Conservation (phyloP, 345 rosid genomes). For the Eucalyptus curtisii region DNA sequence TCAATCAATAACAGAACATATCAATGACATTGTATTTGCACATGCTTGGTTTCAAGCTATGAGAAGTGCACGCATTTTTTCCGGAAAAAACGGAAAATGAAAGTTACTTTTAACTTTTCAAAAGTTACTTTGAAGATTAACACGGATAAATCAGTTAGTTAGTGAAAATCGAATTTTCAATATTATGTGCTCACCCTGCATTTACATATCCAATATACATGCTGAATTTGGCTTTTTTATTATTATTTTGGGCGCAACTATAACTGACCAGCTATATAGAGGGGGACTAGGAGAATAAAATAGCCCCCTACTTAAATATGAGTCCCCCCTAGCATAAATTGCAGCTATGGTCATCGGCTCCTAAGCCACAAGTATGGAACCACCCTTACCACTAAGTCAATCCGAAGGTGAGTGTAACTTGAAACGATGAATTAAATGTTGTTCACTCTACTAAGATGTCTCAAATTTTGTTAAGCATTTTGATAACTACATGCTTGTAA, state of each 20-base stretch:
- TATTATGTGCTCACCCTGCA: neutral
- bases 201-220: neutral
- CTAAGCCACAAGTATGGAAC: neutral
- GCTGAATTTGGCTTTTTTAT: neutral
- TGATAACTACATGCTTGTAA: neutral
- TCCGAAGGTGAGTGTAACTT: neutral
- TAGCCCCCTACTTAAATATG: neutral
- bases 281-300: neutral
- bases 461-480: neutral
- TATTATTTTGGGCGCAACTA: neutral
- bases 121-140: neutral
- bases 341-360: neutral
- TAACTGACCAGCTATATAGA: neutral
- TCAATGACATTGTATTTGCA: neutral
- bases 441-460: neutral
- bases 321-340: neutral
- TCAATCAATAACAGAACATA: neutral
- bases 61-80: neutral
- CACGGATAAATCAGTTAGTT: neutral
- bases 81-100: neutral
- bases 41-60: neutral
- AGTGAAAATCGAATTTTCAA: neutral
- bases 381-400: neutral
- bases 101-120: neutral
- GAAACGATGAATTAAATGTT: neutral